These are phyloP conservation scores for Diacronema lutheri DNA, from an alignment of 78 protist species.

Conservation along the genomic window DNA sequence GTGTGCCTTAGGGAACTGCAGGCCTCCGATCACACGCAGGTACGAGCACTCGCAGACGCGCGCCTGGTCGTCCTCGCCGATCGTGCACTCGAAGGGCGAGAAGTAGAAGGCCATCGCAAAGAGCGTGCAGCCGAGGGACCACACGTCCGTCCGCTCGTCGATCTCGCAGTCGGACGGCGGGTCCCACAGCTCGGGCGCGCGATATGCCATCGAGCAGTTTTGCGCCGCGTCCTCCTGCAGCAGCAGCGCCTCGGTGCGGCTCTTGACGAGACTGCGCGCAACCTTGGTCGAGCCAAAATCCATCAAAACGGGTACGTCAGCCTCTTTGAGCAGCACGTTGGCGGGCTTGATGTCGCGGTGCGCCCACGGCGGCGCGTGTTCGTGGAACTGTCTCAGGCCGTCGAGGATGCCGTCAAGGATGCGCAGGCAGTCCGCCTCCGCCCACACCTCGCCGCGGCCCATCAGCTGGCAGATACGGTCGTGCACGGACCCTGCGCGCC, in stretches of 20 bases:
- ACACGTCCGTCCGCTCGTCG: slow-evolving; percentile 24
- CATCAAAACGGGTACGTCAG: not conserved
- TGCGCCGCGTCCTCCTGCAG: not conserved
- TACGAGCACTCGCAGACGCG: slow-evolving; percentile 1
- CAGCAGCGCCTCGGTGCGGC: not conserved
- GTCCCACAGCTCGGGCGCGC: slow-evolving; percentile 21
- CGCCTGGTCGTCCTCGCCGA: not conserved
- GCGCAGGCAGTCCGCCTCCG: not conserved
- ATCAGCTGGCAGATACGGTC: not conserved
- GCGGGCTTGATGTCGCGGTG: slow-evolving; percentile 25
- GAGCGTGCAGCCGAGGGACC: slow-evolving; percentile 9
- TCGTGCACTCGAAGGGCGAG: slow-evolving; percentile 18
- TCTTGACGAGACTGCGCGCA: not conserved
- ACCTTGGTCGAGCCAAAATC: not conserved
- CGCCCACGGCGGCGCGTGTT: not conserved
- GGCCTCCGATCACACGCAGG: not conserved
- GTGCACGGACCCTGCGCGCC: not conserved
- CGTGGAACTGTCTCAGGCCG: not conserved
- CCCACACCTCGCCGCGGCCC: not conserved
- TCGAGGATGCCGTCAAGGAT: not conserved
- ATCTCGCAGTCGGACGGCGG: not conserved
- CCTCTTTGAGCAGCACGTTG: not conserved
- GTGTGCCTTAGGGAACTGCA: not conserved
- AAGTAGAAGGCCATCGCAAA: slow-evolving; percentile 10
- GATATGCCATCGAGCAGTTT: not conserved